phyloP scores from a whole-genome alignment of 1,284 basidiomycete species.

The Ganoderma leucocontextum region DNA sequence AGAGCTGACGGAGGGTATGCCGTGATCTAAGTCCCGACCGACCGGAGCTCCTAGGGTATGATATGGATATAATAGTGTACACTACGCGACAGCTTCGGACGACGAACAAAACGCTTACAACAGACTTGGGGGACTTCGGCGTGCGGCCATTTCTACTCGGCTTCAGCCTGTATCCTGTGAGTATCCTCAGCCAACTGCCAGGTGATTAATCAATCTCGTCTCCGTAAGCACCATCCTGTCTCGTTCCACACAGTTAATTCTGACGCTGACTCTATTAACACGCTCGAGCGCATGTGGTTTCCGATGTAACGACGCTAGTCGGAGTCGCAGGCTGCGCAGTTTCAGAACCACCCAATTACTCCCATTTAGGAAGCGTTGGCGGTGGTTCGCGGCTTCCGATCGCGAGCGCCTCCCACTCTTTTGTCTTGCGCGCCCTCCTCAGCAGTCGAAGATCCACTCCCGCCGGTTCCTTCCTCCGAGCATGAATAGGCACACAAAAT shows the following conservation, averaged over 20 bases:
- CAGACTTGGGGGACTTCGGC: neutral
- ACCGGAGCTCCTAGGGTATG: neutral
- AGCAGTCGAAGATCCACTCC: neutral
- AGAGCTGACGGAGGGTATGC: neutral
- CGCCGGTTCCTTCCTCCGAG: neutral
- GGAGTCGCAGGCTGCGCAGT: neutral
- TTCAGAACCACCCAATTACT: neutral
- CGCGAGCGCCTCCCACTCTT: neutral
- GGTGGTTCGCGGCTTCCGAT: neutral
- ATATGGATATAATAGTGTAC: neutral
- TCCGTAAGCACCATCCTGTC: no score
- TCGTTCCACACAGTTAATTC: neutral
- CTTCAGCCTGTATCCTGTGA: neutral
- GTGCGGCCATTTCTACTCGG: neutral
- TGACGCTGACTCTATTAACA: no score
- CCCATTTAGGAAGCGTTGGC: neutral
- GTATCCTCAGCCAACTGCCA: neutral
- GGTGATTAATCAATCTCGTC: no score
- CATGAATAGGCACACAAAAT: neutral
- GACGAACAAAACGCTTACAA: neutral
- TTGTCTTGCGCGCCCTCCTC: neutral
- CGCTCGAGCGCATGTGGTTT: no score
- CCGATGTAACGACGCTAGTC: neutral
- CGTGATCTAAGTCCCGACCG: neutral
- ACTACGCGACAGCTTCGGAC: neutral